phyloP scores from a whole-genome alignment of 2,329 filamentous ascomycete species.

The Graphium sp. region DNA sequence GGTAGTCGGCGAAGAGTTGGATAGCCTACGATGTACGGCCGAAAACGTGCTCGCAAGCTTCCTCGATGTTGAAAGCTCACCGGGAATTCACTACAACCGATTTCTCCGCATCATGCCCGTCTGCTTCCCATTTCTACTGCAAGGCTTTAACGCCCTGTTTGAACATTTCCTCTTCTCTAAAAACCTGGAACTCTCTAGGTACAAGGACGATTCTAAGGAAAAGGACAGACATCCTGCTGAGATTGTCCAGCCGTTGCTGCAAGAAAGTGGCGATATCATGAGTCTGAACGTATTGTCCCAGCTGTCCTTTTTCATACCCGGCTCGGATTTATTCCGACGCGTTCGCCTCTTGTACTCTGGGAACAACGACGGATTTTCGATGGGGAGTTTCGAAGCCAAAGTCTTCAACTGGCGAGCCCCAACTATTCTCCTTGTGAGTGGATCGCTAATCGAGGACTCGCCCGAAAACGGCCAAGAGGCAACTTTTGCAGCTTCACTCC shows the following conservation, averaged over 20 bases:
- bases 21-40: constrained; percentile 41
- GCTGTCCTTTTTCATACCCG: constrained; percentile 56
- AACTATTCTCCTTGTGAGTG: constrained; percentile 54
- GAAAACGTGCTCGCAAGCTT: constrained; percentile 51
- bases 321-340: constrained; percentile 44
- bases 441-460: constrained; percentile 36
- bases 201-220: constrained; percentile 15
- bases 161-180: constrained; percentile 63
- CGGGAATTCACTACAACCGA: constrained; percentile 42
- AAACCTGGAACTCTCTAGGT: constrained; percentile 48
- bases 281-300: constrained; percentile 49
- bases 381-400: constrained; percentile 59
- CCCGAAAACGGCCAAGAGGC: constrained; percentile 33
- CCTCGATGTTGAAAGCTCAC: constrained; percentile 43
- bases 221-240: constrained; percentile 8
- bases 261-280: constrained; percentile 41
- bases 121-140: constrained; percentile 49
- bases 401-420: constrained; percentile 66
- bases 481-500: constrained; percentile 42
- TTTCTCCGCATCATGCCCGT: constrained; percentile 43
- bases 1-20: constrained; percentile 35
- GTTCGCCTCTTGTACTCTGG: constrained; percentile 55
- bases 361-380: constrained; percentile 54
- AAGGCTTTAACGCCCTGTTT: constrained; percentile 51
- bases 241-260: constrained; percentile 28